Evolutionary conservation across 164 flowering plant genomes (phyloP), one percentile per base, ranked within the genome.

Genomic region (Tetracentron sinense): DNA sequence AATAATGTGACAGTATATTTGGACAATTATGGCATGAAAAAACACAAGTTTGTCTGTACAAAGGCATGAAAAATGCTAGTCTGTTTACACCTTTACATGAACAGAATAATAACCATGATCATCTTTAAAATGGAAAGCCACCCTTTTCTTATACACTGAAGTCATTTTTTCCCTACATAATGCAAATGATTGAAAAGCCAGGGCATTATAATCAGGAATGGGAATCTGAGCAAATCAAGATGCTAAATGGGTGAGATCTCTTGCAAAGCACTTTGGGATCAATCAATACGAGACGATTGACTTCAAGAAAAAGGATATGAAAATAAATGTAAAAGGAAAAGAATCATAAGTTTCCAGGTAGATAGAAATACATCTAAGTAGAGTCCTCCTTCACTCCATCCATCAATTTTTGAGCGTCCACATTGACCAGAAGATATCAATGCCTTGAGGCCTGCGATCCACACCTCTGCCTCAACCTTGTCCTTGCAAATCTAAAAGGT

Each of bases 391-490:
- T 90, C 98, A 82, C 70, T 77, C 93, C 96, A 82, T 50, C 96
- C 96, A 76, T 92, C 98, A 64, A 94, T 87, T 82, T 94, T 94
- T 49, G 96, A 87, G 54, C 97, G 95, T 27, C 95, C 97, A 78
- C 83, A 82, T 70, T 86, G 92, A 48, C 93, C 89, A 29, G 84
- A 77, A 62, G 92, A 69, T 74, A 88, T 82, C 67, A 90, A 72
- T 52, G 92, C 80, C 78, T 77, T 84, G 53, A 90, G 87, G 67
- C 97, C 97, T 56, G 91, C 86, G 73, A 94, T 85, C 98, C 98
- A 94, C 79, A 79, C 82, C 72, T 90, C 97, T 15, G 95, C 91
- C 80, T 94, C 96, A 83, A 85, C 88, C 80, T 84, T 89, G 74
- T 91, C 96, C 82, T 94, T 90, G 84, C 98, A 94, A 70, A 94